Percentiles rank a stretch among this genome's conserved stretches.
These are phyloP conservation scores for Trichoderma sp. DNA, from an alignment of 2,329 filamentous ascomycete genomes.

Conservation along the genomic window DNA sequence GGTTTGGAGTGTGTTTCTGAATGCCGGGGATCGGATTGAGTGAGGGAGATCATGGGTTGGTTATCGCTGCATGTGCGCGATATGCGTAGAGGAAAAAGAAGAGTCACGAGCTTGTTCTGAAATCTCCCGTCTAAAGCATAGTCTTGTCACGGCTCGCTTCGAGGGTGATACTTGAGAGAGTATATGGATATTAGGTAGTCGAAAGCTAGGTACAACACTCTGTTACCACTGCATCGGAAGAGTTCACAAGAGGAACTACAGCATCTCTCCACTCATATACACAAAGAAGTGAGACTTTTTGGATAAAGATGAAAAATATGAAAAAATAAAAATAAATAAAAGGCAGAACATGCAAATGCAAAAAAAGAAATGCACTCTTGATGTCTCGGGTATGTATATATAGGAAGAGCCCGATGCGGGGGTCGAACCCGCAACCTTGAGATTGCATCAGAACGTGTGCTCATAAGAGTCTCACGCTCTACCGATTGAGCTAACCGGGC, in stretches of 20 bases:
- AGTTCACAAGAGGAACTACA: background rate
- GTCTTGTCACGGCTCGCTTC: background rate
- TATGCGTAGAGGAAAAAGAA: background rate
- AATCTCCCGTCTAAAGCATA: background rate
- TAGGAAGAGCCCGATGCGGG: conserved; percentile 43
- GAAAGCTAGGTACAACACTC: too few species aligned
- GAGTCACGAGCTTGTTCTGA: background rate
- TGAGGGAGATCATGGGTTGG: background rate
- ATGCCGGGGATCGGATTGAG: background rate
- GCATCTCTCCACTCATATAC: background rate
- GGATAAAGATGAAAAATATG: background rate
- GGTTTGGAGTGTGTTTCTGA: background rate
- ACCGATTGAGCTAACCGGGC: conserved; percentile 45
- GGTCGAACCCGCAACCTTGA: conserved; percentile 57
- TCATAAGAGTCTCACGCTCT: conserved; percentile 69
- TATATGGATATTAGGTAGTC: too few species aligned
- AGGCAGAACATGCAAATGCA: background rate
- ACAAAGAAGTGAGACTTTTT: background rate
- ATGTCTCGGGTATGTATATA: conserved; percentile 20
- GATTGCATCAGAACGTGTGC: conserved; percentile 34
- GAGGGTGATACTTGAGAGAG: background rate
- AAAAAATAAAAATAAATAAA: background rate
- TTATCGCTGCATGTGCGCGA: background rate
- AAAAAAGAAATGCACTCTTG: background rate
- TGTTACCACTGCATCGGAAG: background rate